Percentiles rank a stretch among this genome's conserved stretches.
These are phyloP conservation scores for Rutstroemia sp. DNA, from an alignment of 2,329 filamentous ascomycete species.

Conservation along the genomic window DNA sequence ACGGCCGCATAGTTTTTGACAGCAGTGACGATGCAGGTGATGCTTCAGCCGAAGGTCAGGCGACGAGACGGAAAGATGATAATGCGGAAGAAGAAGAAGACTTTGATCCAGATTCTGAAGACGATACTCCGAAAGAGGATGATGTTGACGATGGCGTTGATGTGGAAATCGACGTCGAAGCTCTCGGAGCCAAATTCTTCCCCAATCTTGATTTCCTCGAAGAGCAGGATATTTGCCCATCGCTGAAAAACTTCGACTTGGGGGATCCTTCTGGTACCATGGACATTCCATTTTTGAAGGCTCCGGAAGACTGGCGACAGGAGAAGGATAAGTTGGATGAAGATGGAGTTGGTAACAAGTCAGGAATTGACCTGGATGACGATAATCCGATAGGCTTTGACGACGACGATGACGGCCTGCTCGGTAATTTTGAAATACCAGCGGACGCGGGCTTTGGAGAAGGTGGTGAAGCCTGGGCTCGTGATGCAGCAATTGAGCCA, in stretches of 20 bases:
- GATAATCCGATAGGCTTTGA: conserved; percentile 79
- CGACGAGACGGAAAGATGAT: conserved; percentile 51
- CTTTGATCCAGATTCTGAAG: conserved; percentile 31
- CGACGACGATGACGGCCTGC: conserved; percentile 62
- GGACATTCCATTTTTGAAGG: conserved; percentile 87
- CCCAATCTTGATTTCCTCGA: conserved; percentile 71
- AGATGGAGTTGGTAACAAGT: conserved; percentile 54
- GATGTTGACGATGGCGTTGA: conserved; percentile 45
- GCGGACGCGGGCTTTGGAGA: conserved; percentile 82
- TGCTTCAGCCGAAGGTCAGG: conserved; percentile 33
- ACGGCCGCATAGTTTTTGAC: conserved; percentile 94
- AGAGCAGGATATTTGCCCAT: conserved; percentile 87
- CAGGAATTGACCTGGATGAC: conserved; percentile 78
- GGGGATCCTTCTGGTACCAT: conserved; percentile 78
- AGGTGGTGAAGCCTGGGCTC: conserved; percentile 91
- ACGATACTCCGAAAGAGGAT: conserved; percentile 33
- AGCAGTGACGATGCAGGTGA: conserved; percentile 81
- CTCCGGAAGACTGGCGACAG: conserved; percentile 75
- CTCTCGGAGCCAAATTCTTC: conserved; percentile 76
- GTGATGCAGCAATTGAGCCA: conserved; percentile 77
- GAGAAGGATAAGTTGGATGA: conserved; percentile 54
- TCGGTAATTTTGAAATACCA: conserved; percentile 62
- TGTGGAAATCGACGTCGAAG: conserved; percentile 70
- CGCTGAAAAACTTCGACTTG: conserved; percentile 86
- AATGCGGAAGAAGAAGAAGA: conserved; percentile 41